Conservation (phyloP, 305 asterid genomes). For the Solanum hybrid region DNA sequence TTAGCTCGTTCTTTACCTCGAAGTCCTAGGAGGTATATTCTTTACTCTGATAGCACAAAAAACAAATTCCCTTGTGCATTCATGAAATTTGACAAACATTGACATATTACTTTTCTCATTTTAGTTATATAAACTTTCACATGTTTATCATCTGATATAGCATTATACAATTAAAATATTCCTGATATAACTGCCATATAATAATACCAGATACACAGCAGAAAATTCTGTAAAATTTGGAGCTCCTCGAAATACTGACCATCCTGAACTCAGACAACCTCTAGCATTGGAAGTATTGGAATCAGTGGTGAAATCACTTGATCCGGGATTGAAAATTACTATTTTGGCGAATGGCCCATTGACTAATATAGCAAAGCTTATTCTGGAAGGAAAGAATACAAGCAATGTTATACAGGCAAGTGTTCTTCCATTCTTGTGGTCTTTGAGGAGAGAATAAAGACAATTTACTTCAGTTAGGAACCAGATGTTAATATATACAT, state of each 20-base stretch:
- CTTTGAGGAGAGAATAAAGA: neutral
- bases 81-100: neutral
- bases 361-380: constrained; percentile 55
- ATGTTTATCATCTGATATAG: neutral
- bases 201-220: constrained; percentile 48
- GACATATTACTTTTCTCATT: neutral
- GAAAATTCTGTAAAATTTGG: constrained; percentile 58
- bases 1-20: constrained; percentile 66
- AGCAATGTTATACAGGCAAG: constrained; percentile 51
- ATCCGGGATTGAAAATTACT: constrained; percentile 41
- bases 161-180: neutral
- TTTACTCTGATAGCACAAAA: neutral
- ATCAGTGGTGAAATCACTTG: constrained; percentile 39
- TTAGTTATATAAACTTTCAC: neutral
- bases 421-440: neutral
- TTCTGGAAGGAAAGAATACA: constrained; percentile 36
- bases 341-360: constrained; percentile 75
- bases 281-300: constrained; percentile 63
- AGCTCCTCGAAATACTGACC: constrained; percentile 80
- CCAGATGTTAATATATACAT: neutral
- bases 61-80: neutral
- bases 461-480: neutral
- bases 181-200: neutral
- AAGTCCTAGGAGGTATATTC: constrained; percentile 62
- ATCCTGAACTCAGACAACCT: constrained; percentile 78